These are phyloP conservation scores for Botrytis fragariae DNA, from an alignment of 2,329 filamentous ascomycete species.

Conservation along the genomic window DNA sequence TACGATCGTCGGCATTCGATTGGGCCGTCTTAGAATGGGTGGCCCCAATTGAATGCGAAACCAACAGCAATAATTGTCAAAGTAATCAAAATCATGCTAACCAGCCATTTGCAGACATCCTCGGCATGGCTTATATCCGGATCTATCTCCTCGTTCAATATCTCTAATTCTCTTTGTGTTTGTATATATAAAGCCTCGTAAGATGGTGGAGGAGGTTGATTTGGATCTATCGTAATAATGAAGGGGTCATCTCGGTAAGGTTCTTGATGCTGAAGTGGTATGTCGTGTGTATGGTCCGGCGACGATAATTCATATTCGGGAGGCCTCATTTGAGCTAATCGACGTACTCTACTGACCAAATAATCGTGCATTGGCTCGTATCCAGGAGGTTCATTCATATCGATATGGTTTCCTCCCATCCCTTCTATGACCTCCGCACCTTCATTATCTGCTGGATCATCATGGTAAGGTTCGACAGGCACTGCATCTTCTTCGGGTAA, in stretches of 20 bases:
- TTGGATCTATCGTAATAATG: constrained; percentile 30
- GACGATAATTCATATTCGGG: constrained; percentile 3
- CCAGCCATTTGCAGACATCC: constrained; percentile 36
- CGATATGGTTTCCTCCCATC: not conserved
- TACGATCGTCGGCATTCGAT: not conserved
- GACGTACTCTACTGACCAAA: constrained; percentile 26
- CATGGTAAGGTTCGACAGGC: constrained; percentile 28
- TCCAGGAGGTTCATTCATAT: constrained; percentile 26
- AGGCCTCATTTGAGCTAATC: constrained; percentile 15
- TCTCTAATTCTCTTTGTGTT: constrained; percentile 27
- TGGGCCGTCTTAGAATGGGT: constrained; percentile 17
- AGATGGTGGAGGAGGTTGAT: constrained; percentile 29
- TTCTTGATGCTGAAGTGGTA: constrained; percentile 23
- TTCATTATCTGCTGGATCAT: constrained; percentile 30
- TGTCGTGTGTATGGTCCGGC: constrained; percentile 8
- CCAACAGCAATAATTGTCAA: constrained; percentile 33
- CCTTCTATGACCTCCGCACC: constrained; percentile 9
- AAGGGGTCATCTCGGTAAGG: constrained; percentile 36
- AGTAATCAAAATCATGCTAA: constrained; percentile 35
- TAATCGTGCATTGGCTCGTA: constrained; percentile 38
- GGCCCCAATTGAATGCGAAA: constrained; percentile 35
- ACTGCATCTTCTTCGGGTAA: constrained; percentile 24
- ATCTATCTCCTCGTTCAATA: constrained; percentile 27
- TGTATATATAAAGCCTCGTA: constrained; percentile 32
- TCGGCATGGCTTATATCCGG: constrained; percentile 28